A percentile compares a stretch with the other conserved stretches of the same genome.
phyloP scores from a whole-genome alignment of 2,329 filamentous ascomycete species.

The Neopestalotiopsis rosae region DNA sequence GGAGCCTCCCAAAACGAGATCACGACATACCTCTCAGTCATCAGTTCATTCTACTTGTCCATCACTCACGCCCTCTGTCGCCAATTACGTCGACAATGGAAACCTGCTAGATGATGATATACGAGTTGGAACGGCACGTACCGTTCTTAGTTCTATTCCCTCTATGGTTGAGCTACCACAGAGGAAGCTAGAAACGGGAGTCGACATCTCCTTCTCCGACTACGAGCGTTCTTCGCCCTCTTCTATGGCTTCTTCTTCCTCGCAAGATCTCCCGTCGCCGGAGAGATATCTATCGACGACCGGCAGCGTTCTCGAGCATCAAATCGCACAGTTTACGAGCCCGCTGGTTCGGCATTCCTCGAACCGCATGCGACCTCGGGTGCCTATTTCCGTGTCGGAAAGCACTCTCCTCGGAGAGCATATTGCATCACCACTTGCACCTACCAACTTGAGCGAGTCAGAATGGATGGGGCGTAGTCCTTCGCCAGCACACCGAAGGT shows the following conservation, averaged over 20 bases:
- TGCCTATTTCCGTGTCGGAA: conserved; percentile 21
- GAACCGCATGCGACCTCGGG: conserved; percentile 18
- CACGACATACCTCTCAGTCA: conserved; percentile 31
- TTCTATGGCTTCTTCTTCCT: conserved; percentile 29
- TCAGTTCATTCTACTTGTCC: conserved; percentile 36
- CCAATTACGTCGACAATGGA: conserved; percentile 36
- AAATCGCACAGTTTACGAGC: conserved; percentile 34
- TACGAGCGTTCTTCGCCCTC: conserved; percentile 34
- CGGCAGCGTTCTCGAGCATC: conserved; percentile 35
- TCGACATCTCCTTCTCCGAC: conserved; percentile 33
- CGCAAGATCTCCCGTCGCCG: conserved; percentile 32
- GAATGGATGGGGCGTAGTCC: conserved; percentile 38
- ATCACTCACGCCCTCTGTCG: conserved; percentile 38
- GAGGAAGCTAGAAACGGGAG: conserved; percentile 22
- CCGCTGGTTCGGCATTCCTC: conserved; percentile 27
- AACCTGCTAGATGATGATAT: conserved; percentile 38
- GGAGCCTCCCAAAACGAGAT: conserved; percentile 29
- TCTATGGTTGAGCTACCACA: conserved; percentile 34
- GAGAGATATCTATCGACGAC: conserved; percentile 36
- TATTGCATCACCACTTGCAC: conserved; percentile 15
- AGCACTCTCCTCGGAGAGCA: conserved; percentile 13
- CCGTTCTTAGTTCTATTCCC: conserved; percentile 31
- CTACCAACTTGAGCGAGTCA: conserved; percentile 32
- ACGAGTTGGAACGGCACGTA: conserved; percentile 32
- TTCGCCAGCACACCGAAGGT: conserved; percentile 28